Conservation (phyloP, 2,329 filamentous ascomycete species). For the Helicocarpus griseus region DNA sequence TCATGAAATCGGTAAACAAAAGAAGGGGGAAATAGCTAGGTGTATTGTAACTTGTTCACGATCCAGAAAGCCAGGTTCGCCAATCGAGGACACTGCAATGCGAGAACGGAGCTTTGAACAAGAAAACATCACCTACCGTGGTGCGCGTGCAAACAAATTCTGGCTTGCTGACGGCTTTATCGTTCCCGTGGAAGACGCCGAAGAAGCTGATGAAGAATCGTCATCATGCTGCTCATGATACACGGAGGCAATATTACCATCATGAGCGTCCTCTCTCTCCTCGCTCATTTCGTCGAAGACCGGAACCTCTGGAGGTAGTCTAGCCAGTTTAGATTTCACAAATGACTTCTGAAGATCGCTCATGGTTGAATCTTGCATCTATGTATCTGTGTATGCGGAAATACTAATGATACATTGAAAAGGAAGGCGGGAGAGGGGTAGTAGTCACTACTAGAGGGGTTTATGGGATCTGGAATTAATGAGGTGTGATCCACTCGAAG, state of each 20-base stretch:
- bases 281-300: constrained; percentile 32
- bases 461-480: too few species aligned
- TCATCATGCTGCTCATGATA: constrained; percentile 39
- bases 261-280: constrained; percentile 23
- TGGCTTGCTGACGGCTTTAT: constrained; percentile 68
- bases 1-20: too few species aligned
- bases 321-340: constrained; percentile 62
- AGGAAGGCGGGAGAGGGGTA: background rate
- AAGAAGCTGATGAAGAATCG: constrained; percentile 64
- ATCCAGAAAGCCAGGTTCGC: too few species aligned
- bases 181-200: constrained; percentile 89
- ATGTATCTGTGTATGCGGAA: background rate
- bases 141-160: constrained; percentile 62
- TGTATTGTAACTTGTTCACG: too few species aligned
- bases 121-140: constrained; percentile 43
- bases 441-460: background rate
- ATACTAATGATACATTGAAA: background rate
- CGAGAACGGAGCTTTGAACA: background rate
- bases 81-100: too few species aligned
- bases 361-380: constrained; percentile 41
- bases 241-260: constrained; percentile 12
- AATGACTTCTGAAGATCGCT: constrained; percentile 73
- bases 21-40: background rate
- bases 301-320: constrained; percentile 48
- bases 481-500: too few species aligned